Conservation (phyloP, 495 filamentous ascomycete species). For the Letharia lupina region DNA sequence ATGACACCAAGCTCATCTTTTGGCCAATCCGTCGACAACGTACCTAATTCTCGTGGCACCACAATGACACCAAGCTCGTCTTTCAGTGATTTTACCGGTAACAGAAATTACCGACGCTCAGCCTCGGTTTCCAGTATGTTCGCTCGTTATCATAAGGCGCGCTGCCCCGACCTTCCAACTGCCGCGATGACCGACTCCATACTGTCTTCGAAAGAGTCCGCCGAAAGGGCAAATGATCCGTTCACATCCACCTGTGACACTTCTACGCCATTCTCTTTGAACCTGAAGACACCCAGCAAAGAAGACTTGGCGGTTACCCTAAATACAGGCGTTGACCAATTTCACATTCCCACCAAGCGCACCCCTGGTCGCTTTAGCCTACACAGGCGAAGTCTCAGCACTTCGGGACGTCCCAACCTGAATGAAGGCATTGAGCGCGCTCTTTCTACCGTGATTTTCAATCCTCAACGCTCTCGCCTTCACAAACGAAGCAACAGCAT, state of each 20-base stretch:
- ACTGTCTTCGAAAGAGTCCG: background rate
- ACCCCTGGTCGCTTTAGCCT: background rate
- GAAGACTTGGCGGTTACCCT: background rate
- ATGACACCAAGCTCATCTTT: conserved; percentile 2
- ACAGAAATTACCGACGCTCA: background rate
- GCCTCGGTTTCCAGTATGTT: background rate
- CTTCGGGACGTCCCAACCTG: background rate
- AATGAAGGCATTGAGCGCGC: background rate
- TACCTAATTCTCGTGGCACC: background rate
- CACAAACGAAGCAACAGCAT: background rate
- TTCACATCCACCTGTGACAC: background rate
- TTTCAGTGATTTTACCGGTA: background rate
- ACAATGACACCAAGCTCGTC: background rate
- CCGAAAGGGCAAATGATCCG: background rate
- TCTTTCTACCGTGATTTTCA: background rate
- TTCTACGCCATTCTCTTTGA: background rate
- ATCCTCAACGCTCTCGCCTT: background rate
- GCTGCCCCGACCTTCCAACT: background rate
- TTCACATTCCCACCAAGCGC: background rate
- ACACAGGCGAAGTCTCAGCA: conserved; percentile 1
- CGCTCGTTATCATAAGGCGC: conserved; percentile 3
- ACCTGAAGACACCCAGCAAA: background rate
- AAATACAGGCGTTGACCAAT: background rate
- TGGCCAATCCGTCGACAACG: background rate
- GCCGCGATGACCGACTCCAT: background rate